Percentiles rank a stretch among this genome's conserved stretches.
Evolutionary conservation across 805 yeast genomes (phyloP).

Genomic region (Myxozyma kluyveri): DNA sequence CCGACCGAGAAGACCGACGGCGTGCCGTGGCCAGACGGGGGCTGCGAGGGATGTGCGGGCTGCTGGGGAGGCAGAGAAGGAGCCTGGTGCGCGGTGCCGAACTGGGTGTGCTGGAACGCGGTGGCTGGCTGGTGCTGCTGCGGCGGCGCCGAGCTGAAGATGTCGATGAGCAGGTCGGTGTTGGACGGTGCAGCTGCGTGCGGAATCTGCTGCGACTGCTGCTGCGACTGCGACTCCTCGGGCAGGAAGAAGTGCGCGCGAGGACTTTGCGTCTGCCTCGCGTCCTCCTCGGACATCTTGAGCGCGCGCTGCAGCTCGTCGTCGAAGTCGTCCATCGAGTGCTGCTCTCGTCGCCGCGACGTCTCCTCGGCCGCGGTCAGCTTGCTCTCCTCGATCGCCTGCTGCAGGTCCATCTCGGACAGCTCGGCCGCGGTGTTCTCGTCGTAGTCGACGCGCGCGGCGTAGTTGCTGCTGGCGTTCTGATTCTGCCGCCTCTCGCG

Average conservation of each 20-base stretch:
- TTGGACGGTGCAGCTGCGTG: conserved; percentile 32
- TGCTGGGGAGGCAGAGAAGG: neutral
- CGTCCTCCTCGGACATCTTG: conserved; percentile 70
- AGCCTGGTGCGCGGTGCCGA: no score
- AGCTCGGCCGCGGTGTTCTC: conserved; percentile 1
- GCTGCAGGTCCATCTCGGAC: conserved; percentile 1
- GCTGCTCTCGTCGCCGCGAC: conserved; percentile 45
- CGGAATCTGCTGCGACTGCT: neutral
- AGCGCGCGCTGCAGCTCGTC: conserved; percentile 70
- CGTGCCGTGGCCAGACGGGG: neutral
- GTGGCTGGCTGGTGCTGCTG: neutral
- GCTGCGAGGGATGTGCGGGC: neutral
- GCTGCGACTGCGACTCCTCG: neutral
- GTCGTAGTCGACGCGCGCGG: conserved; percentile 1
- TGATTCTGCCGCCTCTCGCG: conserved; percentile 13
- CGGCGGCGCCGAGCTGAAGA: conserved; percentile 7
- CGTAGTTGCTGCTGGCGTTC: neutral
- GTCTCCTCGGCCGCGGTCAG: conserved; percentile 78
- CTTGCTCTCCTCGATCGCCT: conserved; percentile 75
- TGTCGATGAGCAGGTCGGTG: conserved; percentile 15
- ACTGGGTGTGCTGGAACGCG: neutral
- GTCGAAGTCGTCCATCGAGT: conserved; percentile 45
- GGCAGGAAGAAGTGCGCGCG: neutral
- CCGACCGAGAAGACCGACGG: neutral
- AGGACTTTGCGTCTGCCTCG: conserved; percentile 31